Evolutionary conservation across 306 rosid genomes (phyloP).

Genomic region (Abrus pulchellus): DNA sequence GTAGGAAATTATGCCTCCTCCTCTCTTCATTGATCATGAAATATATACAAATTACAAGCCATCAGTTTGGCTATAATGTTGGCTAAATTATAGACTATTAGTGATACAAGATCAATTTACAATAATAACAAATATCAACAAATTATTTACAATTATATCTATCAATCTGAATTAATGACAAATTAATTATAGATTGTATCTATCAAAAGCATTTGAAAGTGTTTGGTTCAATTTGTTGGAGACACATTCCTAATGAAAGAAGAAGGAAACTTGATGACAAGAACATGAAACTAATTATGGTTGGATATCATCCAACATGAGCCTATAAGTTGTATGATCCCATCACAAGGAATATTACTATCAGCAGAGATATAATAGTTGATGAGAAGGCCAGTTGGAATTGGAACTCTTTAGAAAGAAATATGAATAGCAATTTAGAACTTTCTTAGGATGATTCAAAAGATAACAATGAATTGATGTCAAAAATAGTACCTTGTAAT

Average conservation of each 20-base stretch:
- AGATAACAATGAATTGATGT: neutral
- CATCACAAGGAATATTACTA: neutral
- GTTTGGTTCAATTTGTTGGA: neutral
- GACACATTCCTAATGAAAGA: neutral
- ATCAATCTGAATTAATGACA: too few species aligned
- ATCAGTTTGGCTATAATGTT: too few species aligned
- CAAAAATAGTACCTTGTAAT: neutral
- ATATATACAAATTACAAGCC: too few species aligned
- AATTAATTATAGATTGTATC: too few species aligned
- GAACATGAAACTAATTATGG: neutral
- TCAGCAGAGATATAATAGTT: neutral
- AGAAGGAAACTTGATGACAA: neutral
- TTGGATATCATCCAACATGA: neutral
- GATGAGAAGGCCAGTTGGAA: neutral
- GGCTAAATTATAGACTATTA: too few species aligned
- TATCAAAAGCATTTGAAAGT: neutral
- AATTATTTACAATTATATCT: too few species aligned
- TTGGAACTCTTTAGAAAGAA: neutral
- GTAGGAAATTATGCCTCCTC: too few species aligned
- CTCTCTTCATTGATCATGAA: too few species aligned
- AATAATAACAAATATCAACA: too few species aligned
- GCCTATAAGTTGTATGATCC: neutral
- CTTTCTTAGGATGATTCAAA: neutral
- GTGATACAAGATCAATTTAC: too few species aligned
- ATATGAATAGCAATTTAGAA: too few species aligned